These are phyloP conservation scores for Danielia oregonensis DNA, from an alignment of 805 yeast species.

Conservation along the genomic window DNA sequence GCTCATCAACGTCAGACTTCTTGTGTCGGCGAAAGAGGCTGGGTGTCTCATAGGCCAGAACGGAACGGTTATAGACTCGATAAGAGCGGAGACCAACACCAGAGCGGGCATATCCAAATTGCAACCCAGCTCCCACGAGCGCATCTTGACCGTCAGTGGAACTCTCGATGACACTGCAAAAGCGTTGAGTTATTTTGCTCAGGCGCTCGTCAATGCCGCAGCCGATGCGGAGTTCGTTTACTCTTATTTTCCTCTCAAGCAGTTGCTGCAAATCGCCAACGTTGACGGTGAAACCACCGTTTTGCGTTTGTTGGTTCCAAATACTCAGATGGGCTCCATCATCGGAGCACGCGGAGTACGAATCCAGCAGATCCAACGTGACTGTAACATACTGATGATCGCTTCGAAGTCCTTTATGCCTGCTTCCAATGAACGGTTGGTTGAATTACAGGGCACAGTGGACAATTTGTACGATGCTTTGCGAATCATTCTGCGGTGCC, in stretches of 20 bases:
- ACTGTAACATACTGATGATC: conserved; percentile 69
- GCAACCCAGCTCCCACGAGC: conserved; percentile 74
- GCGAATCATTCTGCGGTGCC: conserved; percentile 60
- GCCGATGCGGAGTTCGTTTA: conserved; percentile 33
- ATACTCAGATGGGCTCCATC: conserved; percentile 82
- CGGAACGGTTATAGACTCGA: conserved; percentile 72
- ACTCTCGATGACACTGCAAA: conserved; percentile 62
- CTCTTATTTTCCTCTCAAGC: conserved; percentile 57
- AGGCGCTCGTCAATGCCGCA: conserved; percentile 50
- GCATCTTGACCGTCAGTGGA: conserved; percentile 79
- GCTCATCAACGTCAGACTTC: conserved; percentile 45
- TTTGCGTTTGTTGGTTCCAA: conserved; percentile 72
- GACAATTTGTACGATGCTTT: conserved; percentile 56
- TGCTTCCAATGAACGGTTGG: conserved; percentile 78
- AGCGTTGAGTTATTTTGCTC: conserved; percentile 68
- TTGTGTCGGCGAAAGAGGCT: conserved; percentile 81
- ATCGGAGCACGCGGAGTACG: conserved; percentile 81
- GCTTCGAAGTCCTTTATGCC: conserved; percentile 83
- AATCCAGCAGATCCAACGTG: conserved; percentile 74
- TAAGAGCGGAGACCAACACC: conserved; percentile 71
- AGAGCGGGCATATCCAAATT: conserved; percentile 86
- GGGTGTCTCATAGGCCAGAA: conserved; percentile 87
- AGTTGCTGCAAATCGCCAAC: conserved; percentile 50
- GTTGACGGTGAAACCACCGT: conserved; percentile 50
- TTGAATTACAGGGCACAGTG: conserved; percentile 81